Evolutionary conservation across 2,329 filamentous ascomycete species (phyloP).

Genomic region (Colletotrichum sp.): DNA sequence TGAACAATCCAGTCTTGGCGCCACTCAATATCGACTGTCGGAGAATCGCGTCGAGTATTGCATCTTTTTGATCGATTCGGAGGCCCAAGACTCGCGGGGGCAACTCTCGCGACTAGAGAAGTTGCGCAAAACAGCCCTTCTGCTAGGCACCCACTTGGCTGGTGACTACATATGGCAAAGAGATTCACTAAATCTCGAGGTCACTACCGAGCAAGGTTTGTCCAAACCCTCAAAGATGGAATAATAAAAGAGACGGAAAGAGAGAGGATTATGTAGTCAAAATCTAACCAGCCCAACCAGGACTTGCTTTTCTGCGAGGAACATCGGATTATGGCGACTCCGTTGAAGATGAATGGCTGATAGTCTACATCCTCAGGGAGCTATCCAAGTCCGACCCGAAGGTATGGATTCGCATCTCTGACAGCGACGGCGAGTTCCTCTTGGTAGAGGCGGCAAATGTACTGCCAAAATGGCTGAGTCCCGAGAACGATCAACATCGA

Average conservation of each 20-base stretch:
- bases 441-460: constrained; percentile 91
- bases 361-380: constrained; percentile 87
- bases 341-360: constrained; percentile 96
- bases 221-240: background rate
- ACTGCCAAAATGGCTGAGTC: constrained; percentile 88
- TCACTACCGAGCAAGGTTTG: constrained; percentile 63
- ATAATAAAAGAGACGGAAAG: background rate
- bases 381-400: constrained; percentile 74
- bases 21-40: constrained; percentile 52
- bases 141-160: constrained; percentile 68
- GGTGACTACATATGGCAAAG: constrained; percentile 95
- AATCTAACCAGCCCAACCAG: constrained; percentile 31
- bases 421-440: constrained; percentile 94
- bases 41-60: constrained; percentile 90
- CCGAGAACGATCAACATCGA: constrained; percentile 85
- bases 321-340: constrained; percentile 90
- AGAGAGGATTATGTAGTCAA: background rate
- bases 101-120: constrained; percentile 71
- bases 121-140: constrained; percentile 71
- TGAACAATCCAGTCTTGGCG: background rate
- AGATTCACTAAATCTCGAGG: constrained; percentile 76
- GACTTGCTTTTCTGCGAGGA: constrained; percentile 71
- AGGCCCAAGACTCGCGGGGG: constrained; percentile 55
- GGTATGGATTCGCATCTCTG: constrained; percentile 82
- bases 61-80: constrained; percentile 69